Percentiles rank a stretch among this genome's conserved stretches.
phyloP scores from a whole-genome alignment of 2,329 filamentous ascomycete genomes.

The Drechslerella stenobrocha region DNA sequence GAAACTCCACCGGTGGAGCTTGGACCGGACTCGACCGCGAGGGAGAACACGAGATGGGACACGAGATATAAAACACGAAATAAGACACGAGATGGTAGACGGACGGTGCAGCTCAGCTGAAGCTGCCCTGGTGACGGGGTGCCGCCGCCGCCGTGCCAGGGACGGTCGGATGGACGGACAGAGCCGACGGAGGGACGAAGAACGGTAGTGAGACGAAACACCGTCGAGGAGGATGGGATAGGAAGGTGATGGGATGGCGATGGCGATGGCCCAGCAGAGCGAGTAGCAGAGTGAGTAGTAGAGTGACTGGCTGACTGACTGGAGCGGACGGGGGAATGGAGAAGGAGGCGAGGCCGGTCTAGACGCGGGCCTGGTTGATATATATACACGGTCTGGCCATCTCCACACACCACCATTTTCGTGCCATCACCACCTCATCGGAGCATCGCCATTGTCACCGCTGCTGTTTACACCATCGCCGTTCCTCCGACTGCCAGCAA shows the following conservation, averaged over 20 bases:
- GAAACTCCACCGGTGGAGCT: no score
- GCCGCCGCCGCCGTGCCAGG: no score
- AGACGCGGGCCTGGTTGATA: slow-evolving; percentile 48
- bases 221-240: background rate
- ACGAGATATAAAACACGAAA: background rate
- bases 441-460: no score
- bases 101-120: slow-evolving; percentile 33
- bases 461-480: no score
- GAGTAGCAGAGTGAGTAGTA: background rate
- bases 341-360: slow-evolving; percentile 42
- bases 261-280: background rate
- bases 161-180: no score
- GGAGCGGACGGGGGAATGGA: slow-evolving; percentile 25
- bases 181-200: background rate
- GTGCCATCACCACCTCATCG: no score
- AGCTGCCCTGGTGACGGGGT: background rate
- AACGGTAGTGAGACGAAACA: background rate
- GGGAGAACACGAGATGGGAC: background rate
- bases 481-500: no score
- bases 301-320: no score
- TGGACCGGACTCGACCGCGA: no score
- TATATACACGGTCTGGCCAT: background rate
- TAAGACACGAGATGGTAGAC: slow-evolving; percentile 18
- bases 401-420: no score
- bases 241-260: slow-evolving; percentile 1